Evolutionary conservation across 2,329 filamentous ascomycete species (phyloP), one percentile per base, ranked within the genome.

Genomic region (Chaetomium olivaceum): DNA sequence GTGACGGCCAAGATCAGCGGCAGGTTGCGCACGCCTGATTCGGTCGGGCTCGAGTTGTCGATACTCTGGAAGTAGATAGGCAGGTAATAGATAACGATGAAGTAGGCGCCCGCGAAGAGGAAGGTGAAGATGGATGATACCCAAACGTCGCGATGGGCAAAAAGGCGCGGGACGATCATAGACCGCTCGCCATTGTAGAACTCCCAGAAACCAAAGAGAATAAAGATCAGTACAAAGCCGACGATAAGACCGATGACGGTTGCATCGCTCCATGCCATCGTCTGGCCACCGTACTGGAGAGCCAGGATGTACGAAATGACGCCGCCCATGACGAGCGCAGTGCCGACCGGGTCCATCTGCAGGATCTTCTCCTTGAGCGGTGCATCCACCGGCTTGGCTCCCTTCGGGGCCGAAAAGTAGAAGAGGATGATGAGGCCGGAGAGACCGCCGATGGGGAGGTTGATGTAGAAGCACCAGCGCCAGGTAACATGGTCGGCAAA

Each of bases 51-150:
- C 11, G 73, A 73, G 39, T 73, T 73, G 61, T 73, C 75, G 65
- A 81, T 72, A 62, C 75, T 72, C 71, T 81, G 76, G 72, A 81
- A 80, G 75, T 78, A 80, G 63, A 80, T 75, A 1, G 79, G 77
- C 1, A 80, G 71, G 63, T 78, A 77, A 69, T 77, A 79, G 19
- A 79, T 69, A 5, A 78, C 64, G 4, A 80, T 59, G 68, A 78
- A 79, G 67, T 76, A 80, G 4, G 69, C 63, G 6, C 76, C 76
- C 0, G 70, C 73, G 19, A 77, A 74, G 66, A 78, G 76, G 65
- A 79, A 78, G 25, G 72, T 70, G 55, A 58, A 67, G n/a, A 64
- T 11, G 63, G 74, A 74, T 51, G 70, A 69, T 4, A 75, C 66
- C 59, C 68, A 70, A 57, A 80, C 72, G 12, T 71, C 72, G 9